Evolutionary conservation across 805 yeast genomes (phyloP).

Genomic region (Lipomyces kockii): DNA sequence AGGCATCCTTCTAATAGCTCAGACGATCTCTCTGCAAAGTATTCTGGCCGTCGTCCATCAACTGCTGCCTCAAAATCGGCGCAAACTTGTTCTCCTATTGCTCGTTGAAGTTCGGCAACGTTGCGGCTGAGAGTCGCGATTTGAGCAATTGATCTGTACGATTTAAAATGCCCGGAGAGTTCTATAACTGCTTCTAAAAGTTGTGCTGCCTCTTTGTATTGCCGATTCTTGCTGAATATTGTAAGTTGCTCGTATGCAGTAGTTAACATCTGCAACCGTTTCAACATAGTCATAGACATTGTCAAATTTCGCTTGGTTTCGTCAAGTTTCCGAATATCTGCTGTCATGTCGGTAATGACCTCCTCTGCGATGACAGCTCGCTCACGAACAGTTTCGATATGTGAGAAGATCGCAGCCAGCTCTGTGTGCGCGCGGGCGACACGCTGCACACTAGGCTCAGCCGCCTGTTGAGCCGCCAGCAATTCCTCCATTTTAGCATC

Average conservation of each 20-base stretch:
- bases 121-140: conserved; percentile 67
- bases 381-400: conserved; percentile 54
- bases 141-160: conserved; percentile 82
- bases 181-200: conserved; percentile 74
- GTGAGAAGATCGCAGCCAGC: conserved; percentile 25
- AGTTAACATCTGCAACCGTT: conserved; percentile 83
- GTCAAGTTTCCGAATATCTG: conserved; percentile 77
- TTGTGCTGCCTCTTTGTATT: conserved; percentile 60
- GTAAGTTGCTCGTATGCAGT: conserved; percentile 70
- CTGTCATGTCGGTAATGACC: conserved; percentile 71
- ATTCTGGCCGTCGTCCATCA: conserved; percentile 45
- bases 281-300: conserved; percentile 80
- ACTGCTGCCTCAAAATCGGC: conserved; percentile 67
- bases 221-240: conserved; percentile 51
- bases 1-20: conserved; percentile 64
- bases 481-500: conserved; percentile 24
- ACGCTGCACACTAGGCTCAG: conserved; percentile 33
- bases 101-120: conserved; percentile 62
- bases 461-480: conserved; percentile 31
- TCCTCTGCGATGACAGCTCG: conserved; percentile 61
- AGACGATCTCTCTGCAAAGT: conserved; percentile 36
- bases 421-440: conserved; percentile 35
- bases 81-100: conserved; percentile 70
- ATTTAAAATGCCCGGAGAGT: conserved; percentile 70
- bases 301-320: conserved; percentile 83